Conservation (phyloP, 1,284 basidiomycete species). For the Erythrobasidium hasegawianum region DNA sequence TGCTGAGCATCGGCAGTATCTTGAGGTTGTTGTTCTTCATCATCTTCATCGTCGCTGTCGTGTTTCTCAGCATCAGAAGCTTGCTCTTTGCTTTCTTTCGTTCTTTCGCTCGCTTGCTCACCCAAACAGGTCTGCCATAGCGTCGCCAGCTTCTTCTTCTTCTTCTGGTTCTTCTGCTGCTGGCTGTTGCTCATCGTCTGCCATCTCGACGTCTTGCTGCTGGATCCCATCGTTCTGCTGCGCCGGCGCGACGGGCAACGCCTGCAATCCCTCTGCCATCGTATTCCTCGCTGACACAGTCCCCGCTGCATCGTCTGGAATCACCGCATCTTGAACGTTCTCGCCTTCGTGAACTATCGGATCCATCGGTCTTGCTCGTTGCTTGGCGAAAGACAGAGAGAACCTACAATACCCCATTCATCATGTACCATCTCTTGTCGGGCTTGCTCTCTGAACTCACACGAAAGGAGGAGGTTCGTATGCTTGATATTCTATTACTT, state of each 20-base stretch:
- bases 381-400: not conserved
- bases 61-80: too few species aligned
- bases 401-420: too few species aligned
- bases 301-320: constrained; percentile 14
- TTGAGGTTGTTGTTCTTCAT: constrained; percentile 1
- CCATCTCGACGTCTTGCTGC: constrained; percentile 16
- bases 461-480: constrained; percentile 72
- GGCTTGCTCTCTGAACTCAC: constrained; percentile 84
- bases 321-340: constrained; percentile 8
- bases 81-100: not conserved
- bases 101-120: constrained; percentile 5
- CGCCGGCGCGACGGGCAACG: constrained; percentile 21
- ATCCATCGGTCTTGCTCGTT: constrained; percentile 28
- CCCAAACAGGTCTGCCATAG: constrained; percentile 26
- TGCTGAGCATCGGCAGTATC: too few species aligned
- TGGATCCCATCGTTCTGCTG: constrained; percentile 3
- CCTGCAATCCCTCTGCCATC: constrained; percentile 5
- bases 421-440: constrained; percentile 85
- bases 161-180: too few species aligned
- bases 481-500: too few species aligned
- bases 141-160: constrained; percentile 8
- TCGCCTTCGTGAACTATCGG: constrained; percentile 1
- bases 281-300: not conserved
- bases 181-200: constrained; percentile 9
- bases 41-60: constrained; percentile 18